Conservation (phyloP, 2,329 filamentous ascomycete species). For the Fusarium sp. region DNA sequence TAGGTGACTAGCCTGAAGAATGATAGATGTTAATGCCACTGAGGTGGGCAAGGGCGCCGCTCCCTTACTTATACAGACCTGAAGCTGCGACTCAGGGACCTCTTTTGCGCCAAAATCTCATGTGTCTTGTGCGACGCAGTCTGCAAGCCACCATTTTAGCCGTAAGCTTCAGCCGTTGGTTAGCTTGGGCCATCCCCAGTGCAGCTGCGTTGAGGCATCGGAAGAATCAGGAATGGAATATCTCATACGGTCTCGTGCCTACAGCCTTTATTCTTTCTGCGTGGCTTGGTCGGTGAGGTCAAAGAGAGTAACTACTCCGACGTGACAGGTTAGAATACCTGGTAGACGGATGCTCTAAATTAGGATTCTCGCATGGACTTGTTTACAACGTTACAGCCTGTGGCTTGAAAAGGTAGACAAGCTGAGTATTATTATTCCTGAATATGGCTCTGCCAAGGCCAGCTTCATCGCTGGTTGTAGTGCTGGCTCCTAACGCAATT, state of each 20-base stretch:
- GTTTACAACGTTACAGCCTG: constrained; percentile 7
- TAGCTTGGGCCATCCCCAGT: constrained; percentile 9
- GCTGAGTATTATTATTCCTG: not conserved
- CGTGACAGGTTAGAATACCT: not conserved
- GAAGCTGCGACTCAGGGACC: not conserved
- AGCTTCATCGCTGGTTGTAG: not conserved
- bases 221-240: constrained; percentile 18
- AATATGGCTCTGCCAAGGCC: not conserved
- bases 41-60: not conserved
- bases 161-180: constrained; percentile 20
- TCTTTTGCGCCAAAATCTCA: constrained; percentile 1
- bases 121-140: constrained; percentile 24
- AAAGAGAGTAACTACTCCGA: not conserved
- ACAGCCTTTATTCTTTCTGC: not conserved
- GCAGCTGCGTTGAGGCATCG: not conserved
- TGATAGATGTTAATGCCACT: not conserved
- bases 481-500: constrained; percentile 20
- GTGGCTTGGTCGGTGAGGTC: constrained; percentile 1
- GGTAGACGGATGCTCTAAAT: not conserved
- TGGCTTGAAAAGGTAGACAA: constrained; percentile 1
- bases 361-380: not conserved
- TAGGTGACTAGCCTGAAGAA: not conserved
- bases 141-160: constrained; percentile 24
- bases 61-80: constrained; percentile 18
- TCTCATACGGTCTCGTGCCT: not conserved